Conservation (phyloP, 2,329 filamentous ascomycete genomes). For the Xylariaceae sp. region DNA sequence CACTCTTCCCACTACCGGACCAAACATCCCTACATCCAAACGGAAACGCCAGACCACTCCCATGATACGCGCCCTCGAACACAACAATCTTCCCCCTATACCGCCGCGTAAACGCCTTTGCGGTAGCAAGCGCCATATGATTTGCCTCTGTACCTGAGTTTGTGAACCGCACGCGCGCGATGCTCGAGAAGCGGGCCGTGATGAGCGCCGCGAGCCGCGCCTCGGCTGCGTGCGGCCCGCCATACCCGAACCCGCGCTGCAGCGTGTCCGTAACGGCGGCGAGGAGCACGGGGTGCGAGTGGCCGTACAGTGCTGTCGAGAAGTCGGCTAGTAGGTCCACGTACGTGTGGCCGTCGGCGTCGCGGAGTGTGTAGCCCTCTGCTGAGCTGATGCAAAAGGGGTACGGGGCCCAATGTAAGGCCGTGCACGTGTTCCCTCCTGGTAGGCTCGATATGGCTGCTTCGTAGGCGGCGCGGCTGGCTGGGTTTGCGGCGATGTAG, state of each 20-base stretch:
- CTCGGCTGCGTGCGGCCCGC: slow-evolving; percentile 17
- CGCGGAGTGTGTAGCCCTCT: slow-evolving; percentile 34
- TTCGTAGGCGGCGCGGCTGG: slow-evolving; percentile 36
- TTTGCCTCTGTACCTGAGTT: slow-evolving; percentile 22
- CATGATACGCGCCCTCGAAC: slow-evolving; percentile 20
- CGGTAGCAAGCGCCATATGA: slow-evolving; percentile 16
- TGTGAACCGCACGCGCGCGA: slow-evolving; percentile 15
- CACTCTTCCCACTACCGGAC: neutral
- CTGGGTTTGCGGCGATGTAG: slow-evolving; percentile 36
- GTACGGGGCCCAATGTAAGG: slow-evolving; percentile 38
- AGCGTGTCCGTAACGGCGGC: slow-evolving; percentile 40
- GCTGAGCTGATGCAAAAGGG: slow-evolving; percentile 38
- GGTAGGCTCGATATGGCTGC: slow-evolving; percentile 31
- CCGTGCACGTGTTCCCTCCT: slow-evolving; percentile 30
- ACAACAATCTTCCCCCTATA: slow-evolving; percentile 12
- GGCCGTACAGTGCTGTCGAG: slow-evolving; percentile 61
- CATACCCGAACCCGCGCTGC: slow-evolving; percentile 15
- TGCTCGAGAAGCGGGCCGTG: slow-evolving; percentile 9
- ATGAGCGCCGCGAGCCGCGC: slow-evolving; percentile 12
- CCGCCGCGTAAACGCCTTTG: slow-evolving; percentile 15
- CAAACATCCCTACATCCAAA: slow-evolving; percentile 11
- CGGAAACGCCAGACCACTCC: slow-evolving; percentile 15
- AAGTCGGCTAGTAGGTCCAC: slow-evolving; percentile 59
- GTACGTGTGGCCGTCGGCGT: slow-evolving; percentile 44
- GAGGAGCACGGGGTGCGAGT: slow-evolving; percentile 53